Base-by-base conservation (phyloP, 257 asterid genomes). In the Perilla frutescens region DNA sequence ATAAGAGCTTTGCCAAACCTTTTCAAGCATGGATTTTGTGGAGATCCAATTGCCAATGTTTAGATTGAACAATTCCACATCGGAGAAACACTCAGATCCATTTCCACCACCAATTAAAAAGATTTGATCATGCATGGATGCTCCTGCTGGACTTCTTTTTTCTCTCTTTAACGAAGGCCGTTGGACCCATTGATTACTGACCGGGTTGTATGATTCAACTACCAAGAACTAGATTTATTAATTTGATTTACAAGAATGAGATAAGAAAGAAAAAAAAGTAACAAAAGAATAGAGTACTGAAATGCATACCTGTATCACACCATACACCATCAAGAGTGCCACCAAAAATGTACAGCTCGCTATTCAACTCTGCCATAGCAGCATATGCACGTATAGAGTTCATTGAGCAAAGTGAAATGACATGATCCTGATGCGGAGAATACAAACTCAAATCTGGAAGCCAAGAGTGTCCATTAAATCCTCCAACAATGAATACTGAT, bases 51-150 rank as follows among this genome's bases (percentile, higher is more conserved):
- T 84, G 51, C 95, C 96, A 54, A 37, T 29, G 72, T 76, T 72
- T 37, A 43, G 10, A 68, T 89, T 89, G 57, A 87, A 79, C 80
- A 86, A 50, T 70, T 91, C 97, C 64, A 91, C 97, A 68, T 91
- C 91, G 1, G 96, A 77, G 68, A 80, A 81, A 68, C 87, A 84
- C 4, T 84, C 85, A 59, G 12, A 82, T 53, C 90, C 89, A 82
- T 83, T 71, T 67, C 89, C 90, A 26, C 97, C 97, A 37, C 97
- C 97, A 66, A 86, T 74, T 14, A 89, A 88, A 69, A 81, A 87
- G 6, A 91, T 58, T 15, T 77, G 87, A 51, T 72, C 87, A 54
- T 62, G 7, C 70, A 87, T 44, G 49, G 91, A 81, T 45, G 80
- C 84, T 49, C 88, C 89, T 8, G 90, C 87, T 70, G 80, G 54